Evolutionary conservation across 345 rosid genomes (phyloP), one percentile per base, ranked within the genome.

Genomic region (Dipteronia sinensis): DNA sequence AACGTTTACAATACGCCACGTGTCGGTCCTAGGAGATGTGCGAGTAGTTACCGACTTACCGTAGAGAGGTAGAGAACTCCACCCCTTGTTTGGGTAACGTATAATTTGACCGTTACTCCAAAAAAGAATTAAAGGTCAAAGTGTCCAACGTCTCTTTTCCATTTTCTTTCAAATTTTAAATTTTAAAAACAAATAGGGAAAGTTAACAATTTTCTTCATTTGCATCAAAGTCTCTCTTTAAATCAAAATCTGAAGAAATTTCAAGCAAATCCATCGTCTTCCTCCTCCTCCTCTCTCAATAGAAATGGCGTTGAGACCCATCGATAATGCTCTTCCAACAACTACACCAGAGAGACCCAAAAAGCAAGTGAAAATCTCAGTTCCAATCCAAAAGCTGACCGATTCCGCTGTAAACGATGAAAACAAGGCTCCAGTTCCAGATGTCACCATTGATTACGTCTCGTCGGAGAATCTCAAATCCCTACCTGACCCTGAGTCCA

Each of bases 281-380:
- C 64, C 1, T 58, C 27, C 1, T 56, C 62, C 7, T 7, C n/a
- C n/a, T 47, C 67, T 46, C 22, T 59, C 72, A 12, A 2, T 4
- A 16, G 77, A 59, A 78, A 92, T 96, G 99, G 97, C 98, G 13
- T 82, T 96, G 69, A 90, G 97, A 77, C 91, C 92, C 79, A 91
- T 94, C 11, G 97, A 89, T 61, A 96, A 94, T 72, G 92, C 97
- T 47, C 92, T 94, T 63, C 94, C 95, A 6, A 47, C 78, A 44
- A 23, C 81, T 19, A 74, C 85, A 20, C 87, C 85, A 7, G 93
- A 90, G 74, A 85, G 96, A 73, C 91, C 87, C 71, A 96, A 88
- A 79, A 96, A 92, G 86, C 93, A 85, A 40, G 76, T 81, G 3
- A 92, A 89, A 78, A 86, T 85, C 61, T 72, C 86, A 6, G 61